Base-by-base conservation (phyloP, 306 rosid species). In the Canavalia ensiformis region DNA sequence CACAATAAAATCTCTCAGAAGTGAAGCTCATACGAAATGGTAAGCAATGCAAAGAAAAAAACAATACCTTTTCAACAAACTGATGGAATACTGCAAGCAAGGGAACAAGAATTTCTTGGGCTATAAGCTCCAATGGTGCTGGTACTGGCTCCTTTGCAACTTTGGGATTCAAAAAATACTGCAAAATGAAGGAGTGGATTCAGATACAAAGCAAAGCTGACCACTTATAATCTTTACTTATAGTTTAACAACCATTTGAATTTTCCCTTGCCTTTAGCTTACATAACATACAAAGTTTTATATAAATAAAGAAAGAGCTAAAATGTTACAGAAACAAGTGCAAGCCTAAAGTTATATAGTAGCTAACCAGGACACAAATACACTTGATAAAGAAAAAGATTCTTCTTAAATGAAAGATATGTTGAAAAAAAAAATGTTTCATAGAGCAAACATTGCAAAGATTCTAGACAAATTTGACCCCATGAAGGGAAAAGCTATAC, bases 121-220 rank as follows among this genome's bases (percentile, higher is more conserved):
- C 81, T 86, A 90, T 86, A 71, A 81, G 92, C 84, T 94, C 98
- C 75, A 94, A 88, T 77, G 88, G 95, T 9, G 91, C 87, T 10
- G 98, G 95, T 51, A 90, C 92, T 0, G 97, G 89, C 91, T 94
- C 97, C 86, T 94, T 92, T 3, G 89, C 88, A 77, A 87, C 89
- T 82, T 86, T 92, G 67, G 98, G 94, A 83, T 94, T 88, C 84
- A 94, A 83, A 87, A 94, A 94, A 75, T 92, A 94, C 97, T 94
- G 90, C 76, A 83, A 74, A 68, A 82, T 63, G 58, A 72, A 84
- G 33, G 29, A 78, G 47, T 47, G 50, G 37, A 78, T 63, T 56
- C 11, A 12, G 58, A 57, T 72, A 64, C 1, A 68, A 58, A 63
- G 13, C 60, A 73, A 63, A 77, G 35, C 68, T 65, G 35, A 55